Evolutionary conservation across 345 rosid genomes (phyloP).

Genomic region (Isatis tinctoria): DNA sequence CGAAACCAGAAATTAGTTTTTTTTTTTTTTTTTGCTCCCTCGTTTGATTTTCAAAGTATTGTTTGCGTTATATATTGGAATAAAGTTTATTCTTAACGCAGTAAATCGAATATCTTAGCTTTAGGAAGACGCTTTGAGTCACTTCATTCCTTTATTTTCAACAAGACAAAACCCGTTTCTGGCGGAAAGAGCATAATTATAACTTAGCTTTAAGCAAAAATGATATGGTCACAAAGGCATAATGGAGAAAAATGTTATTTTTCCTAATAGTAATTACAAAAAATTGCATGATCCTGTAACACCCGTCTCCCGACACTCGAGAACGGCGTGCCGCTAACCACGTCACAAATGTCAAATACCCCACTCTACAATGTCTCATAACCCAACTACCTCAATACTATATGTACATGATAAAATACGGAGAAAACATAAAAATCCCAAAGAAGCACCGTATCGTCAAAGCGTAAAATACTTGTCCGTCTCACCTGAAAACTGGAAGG

Average conservation of each 20-base stretch:
- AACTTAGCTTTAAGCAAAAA: slow-evolving; percentile 30
- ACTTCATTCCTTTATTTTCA: slow-evolving; percentile 27
- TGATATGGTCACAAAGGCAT: slow-evolving; percentile 24
- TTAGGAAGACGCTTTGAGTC: slow-evolving; percentile 36
- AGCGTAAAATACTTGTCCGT: too few relatives aligned
- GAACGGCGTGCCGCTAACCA: too few relatives aligned
- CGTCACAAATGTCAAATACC: too few relatives aligned
- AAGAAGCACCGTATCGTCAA: too few relatives aligned
- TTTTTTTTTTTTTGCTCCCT: background rate
- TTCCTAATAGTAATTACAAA: background rate
- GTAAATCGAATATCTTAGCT: slow-evolving; percentile 27
- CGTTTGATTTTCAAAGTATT: background rate
- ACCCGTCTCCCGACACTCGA: too few relatives aligned
- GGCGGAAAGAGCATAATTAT: slow-evolving; percentile 36
- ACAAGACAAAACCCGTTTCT: slow-evolving; percentile 33
- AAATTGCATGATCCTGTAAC: too few relatives aligned
- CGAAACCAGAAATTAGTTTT: background rate
- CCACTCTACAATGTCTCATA: too few relatives aligned
- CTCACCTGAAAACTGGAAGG: too few relatives aligned
- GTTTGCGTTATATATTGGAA: background rate
- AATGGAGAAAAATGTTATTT: background rate
- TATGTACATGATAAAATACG: too few relatives aligned
- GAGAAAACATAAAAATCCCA: too few relatives aligned
- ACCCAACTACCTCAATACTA: too few relatives aligned
- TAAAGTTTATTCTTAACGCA: slow-evolving; percentile 15